A percentile compares a stretch with the other conserved stretches of the same genome.
Conservation (phyloP, 2,329 filamentous ascomycete genomes). For the Orbilia quercus region DNA sequence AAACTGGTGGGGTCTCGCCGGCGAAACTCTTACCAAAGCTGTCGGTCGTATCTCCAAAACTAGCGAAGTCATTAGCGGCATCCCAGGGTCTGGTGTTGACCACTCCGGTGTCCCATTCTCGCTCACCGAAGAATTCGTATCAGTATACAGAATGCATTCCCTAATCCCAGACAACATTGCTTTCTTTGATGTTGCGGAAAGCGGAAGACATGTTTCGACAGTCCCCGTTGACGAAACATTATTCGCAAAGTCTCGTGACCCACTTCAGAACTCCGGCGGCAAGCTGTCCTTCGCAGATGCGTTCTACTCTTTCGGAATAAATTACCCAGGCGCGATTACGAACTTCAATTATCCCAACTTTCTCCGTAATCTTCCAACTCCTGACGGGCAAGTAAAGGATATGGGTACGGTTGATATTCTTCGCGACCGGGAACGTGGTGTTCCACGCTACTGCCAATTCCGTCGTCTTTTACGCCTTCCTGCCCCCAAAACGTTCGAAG, state of each 20-base stretch:
- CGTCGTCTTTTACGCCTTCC: conserved; percentile 64
- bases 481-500: conserved; percentile 63
- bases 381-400: conserved; percentile 64
- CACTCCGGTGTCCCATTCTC: conserved; percentile 64
- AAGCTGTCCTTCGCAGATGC: conserved; percentile 62
- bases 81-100: conserved; percentile 63
- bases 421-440: conserved; percentile 66
- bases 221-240: conserved; percentile 61
- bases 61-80: conserved; percentile 64
- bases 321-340: conserved; percentile 66
- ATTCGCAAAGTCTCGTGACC: conserved; percentile 62
- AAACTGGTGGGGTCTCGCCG: conserved; percentile 66
- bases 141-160: conserved; percentile 65
- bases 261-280: conserved; percentile 59
- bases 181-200: conserved; percentile 58
- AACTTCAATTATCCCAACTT: conserved; percentile 64
- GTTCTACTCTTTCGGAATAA: conserved; percentile 67
- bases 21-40: conserved; percentile 64
- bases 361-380: conserved; percentile 63
- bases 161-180: conserved; percentile 63
- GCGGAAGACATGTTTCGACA: conserved; percentile 59
- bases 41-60: conserved; percentile 64
- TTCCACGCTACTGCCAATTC: conserved; percentile 66
- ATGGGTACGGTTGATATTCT: conserved; percentile 66
- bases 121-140: conserved; percentile 66